Evolutionary conservation across 352 stramenopile genomes (phyloP).

Genomic region (Phytopythium montanum): DNA sequence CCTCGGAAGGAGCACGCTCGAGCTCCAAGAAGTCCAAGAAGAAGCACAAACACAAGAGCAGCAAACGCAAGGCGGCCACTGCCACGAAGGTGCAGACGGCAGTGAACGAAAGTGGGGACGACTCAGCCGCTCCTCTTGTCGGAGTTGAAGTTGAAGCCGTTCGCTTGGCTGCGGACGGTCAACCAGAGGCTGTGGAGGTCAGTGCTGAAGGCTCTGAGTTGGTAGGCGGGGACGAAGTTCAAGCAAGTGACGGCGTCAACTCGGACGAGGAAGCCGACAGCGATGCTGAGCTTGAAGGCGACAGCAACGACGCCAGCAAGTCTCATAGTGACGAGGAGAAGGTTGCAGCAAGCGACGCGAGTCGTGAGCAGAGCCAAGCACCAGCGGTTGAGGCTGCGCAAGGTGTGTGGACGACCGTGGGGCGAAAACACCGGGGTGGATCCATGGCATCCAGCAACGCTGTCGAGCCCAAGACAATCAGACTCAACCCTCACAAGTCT

Average conservation of each 20-base stretch:
- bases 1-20: background rate
- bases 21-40: conserved; percentile 61
- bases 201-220: background rate
- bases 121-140: too few relatives aligned
- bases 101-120: background rate
- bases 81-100: background rate
- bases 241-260: background rate
- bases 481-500: background rate
- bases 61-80: conserved; percentile 46
- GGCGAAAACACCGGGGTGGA: conserved; percentile 49
- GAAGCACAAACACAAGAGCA: conserved; percentile 73
- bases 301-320: conserved; percentile 9
- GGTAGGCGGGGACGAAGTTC: background rate
- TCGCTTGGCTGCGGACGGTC: background rate
- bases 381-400: conserved; percentile 8
- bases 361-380: background rate
- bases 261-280: conserved; percentile 9
- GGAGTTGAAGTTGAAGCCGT: background rate
- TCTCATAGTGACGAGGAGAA: conserved; percentile 9
- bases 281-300: conserved; percentile 21
- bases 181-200: background rate
- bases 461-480: background rate
- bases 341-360: background rate
- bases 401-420: conserved; percentile 68
- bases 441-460: background rate